Conservation (phyloP, 805 yeast genomes). For the Ogataea wickerhamii region DNA sequence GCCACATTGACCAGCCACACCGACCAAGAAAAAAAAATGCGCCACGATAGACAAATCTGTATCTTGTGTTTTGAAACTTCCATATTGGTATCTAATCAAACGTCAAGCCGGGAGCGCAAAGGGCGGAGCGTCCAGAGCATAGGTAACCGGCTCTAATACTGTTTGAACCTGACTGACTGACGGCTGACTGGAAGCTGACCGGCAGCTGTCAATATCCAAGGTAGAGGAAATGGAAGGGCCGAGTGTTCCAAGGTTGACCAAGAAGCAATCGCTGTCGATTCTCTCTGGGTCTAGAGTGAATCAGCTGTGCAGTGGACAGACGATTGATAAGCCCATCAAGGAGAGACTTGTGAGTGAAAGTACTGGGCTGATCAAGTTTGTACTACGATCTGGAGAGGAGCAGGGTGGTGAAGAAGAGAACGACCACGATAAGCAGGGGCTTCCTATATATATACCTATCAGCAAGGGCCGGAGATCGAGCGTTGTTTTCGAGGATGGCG, state of each 20-base stretch:
- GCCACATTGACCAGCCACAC: too few species aligned
- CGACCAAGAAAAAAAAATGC: too few species aligned
- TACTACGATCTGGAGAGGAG: slow-evolving; percentile 22
- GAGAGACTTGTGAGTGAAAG: slow-evolving; percentile 46
- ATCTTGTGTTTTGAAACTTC: slow-evolving; percentile 10
- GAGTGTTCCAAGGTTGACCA: slow-evolving; percentile 11
- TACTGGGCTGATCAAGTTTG: slow-evolving; percentile 49
- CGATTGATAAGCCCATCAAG: slow-evolving; percentile 26
- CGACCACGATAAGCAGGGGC: slow-evolving; percentile 20
- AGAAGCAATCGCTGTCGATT: slow-evolving; percentile 34
- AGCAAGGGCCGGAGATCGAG: slow-evolving; percentile 10
- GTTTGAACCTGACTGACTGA: too few species aligned
- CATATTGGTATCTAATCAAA: slow-evolving; percentile 5
- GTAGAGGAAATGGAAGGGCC: too few species aligned
- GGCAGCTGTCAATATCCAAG: too few species aligned
- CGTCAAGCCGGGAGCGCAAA: too few species aligned
- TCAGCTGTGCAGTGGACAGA: slow-evolving; percentile 17
- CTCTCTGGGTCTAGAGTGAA: slow-evolving; percentile 27
- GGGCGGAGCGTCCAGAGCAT: too few species aligned
- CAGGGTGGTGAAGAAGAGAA: slow-evolving; percentile 1
- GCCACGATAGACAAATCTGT: background rate
- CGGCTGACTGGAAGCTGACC: too few species aligned
- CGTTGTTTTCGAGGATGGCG: slow-evolving; percentile 8
- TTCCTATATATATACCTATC: slow-evolving; percentile 37
- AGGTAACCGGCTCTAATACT: too few species aligned